phyloP scores from a whole-genome alignment of 1,139 yeast genomes.

The Candida frijolesensis region DNA sequence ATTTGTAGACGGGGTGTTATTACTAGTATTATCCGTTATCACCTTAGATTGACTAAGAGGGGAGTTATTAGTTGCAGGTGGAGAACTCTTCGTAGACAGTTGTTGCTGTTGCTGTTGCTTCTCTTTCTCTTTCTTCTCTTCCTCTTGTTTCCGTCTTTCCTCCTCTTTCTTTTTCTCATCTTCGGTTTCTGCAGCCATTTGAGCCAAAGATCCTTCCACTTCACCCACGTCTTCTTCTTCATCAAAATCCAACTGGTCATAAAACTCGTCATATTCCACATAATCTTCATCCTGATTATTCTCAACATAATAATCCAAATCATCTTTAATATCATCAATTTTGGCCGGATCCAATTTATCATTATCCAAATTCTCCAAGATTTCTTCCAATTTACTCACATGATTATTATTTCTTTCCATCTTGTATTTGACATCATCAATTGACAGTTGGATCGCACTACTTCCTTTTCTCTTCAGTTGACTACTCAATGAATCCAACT shows the following conservation, averaged over 20 bases:
- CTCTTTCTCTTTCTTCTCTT: conserved; percentile 6
- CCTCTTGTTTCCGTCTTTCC: conserved; percentile 12
- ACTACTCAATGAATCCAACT: conserved; percentile 57
- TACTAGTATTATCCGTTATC: background rate
- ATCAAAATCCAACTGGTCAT: conserved; percentile 81
- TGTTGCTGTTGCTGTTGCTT: conserved; percentile 5
- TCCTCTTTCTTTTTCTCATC: conserved; percentile 16
- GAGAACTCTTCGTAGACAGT: background rate
- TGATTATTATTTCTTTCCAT: conserved; percentile 83
- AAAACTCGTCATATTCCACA: conserved; percentile 92
- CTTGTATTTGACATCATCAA: conserved; percentile 64
- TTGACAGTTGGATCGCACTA: conserved; percentile 45
- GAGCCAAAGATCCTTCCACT: conserved; percentile 25
- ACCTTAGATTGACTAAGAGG: conserved; percentile 2
- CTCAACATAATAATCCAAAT: conserved; percentile 90
- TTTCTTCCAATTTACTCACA: conserved; percentile 72
- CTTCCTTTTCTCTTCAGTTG: conserved; percentile 52
- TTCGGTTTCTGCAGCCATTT: conserved; percentile 34
- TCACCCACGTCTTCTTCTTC: conserved; percentile 41
- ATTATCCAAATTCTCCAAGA: conserved; percentile 77
- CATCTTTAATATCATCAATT: conserved; percentile 82
- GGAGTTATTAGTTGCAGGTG: conserved; percentile 7
- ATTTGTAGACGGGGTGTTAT: background rate
- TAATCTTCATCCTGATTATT: conserved; percentile 95
- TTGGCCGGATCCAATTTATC: conserved; percentile 82